These are phyloP conservation scores for Wickerhamomyces bovis DNA, from an alignment of 805 yeast genomes.

Conservation along the genomic window DNA sequence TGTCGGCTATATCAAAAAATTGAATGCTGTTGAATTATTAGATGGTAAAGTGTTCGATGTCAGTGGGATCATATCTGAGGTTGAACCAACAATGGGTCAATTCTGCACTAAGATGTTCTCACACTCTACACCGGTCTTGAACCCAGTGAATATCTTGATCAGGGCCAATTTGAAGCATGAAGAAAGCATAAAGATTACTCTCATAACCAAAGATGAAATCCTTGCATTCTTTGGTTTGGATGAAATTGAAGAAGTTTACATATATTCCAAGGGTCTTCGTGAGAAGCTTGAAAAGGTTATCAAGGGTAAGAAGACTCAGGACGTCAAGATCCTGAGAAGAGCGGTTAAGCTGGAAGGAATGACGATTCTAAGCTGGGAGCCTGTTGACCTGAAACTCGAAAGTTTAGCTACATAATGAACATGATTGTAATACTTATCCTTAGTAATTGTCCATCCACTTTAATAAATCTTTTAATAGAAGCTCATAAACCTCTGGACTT, in stretches of 20 bases:
- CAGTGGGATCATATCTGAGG: constrained; percentile 11
- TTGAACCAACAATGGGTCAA: constrained; percentile 15
- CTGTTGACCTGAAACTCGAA: background rate
- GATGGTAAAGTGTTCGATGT: constrained; percentile 16
- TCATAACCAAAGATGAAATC: constrained; percentile 9
- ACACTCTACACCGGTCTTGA: constrained; percentile 6
- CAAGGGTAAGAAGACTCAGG: constrained; percentile 1
- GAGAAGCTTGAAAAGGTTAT: constrained; percentile 5
- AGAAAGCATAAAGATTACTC: constrained; percentile 10
- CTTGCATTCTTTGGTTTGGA: constrained; percentile 15
- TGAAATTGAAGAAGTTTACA: constrained; percentile 21
- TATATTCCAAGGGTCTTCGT: constrained; percentile 7
- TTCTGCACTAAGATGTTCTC: constrained; percentile 9
- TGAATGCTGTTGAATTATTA: constrained; percentile 14
- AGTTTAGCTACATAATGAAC: background rate
- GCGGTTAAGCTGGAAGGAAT: constrained; percentile 6
- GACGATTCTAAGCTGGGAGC: constrained; percentile 7
- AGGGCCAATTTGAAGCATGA: constrained; percentile 1
- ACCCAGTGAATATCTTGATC: constrained; percentile 8
- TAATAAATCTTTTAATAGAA: constrained; percentile 11
- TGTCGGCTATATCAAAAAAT: background rate
- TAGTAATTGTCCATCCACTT: constrained; percentile 17
- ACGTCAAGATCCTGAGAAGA: constrained; percentile 12
- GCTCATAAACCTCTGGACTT: constrained; percentile 11
- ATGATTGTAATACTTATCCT: background rate